Evolutionary conservation across 768 basidiomycete genomes (phyloP).

Genomic region (Suillus ampliporus): DNA sequence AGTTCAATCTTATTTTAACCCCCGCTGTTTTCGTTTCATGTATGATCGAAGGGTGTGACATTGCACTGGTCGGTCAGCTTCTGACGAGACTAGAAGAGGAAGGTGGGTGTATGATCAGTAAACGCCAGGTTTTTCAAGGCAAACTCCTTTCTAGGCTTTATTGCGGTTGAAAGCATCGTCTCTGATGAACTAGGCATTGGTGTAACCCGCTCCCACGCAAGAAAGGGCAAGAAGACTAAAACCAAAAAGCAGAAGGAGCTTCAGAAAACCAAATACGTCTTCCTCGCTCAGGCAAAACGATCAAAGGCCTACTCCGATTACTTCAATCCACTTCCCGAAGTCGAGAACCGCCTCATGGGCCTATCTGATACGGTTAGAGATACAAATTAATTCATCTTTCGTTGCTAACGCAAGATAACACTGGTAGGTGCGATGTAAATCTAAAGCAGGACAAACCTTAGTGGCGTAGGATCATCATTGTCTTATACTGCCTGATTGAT

Average conservation of each 20-base stretch:
- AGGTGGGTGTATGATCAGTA: constrained; percentile 46
- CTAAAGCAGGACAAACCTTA: constrained; percentile 2
- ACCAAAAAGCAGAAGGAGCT: constrained; percentile 53
- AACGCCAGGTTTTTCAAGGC: neutral
- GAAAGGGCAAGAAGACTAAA: constrained; percentile 49
- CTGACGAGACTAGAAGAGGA: constrained; percentile 74
- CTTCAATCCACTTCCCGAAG: constrained; percentile 64
- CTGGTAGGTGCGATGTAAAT: neutral
- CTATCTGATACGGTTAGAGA: constrained; percentile 59
- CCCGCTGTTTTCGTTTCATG: neutral
- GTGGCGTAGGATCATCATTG: constrained; percentile 10
- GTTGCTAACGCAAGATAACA: neutral
- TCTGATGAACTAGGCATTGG: constrained; percentile 53
- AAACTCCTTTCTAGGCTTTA: constrained; percentile 53
- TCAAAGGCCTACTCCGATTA: constrained; percentile 64
- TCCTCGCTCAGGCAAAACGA: constrained; percentile 53
- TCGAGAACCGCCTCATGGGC: constrained; percentile 67
- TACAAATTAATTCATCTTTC: neutral
- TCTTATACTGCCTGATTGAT: neutral
- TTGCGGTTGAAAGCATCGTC: constrained; percentile 54
- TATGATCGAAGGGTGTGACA: constrained; percentile 52
- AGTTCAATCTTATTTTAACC: constrained; percentile 21
- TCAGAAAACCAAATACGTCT: constrained; percentile 62
- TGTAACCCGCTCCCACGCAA: constrained; percentile 44
- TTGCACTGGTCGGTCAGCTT: constrained; percentile 61